A percentile compares a stretch with the other conserved stretches of the same genome.
These are phyloP conservation scores for Metrosideros polymorpha DNA, from an alignment of 441 rosid genomes.

Conservation along the genomic window DNA sequence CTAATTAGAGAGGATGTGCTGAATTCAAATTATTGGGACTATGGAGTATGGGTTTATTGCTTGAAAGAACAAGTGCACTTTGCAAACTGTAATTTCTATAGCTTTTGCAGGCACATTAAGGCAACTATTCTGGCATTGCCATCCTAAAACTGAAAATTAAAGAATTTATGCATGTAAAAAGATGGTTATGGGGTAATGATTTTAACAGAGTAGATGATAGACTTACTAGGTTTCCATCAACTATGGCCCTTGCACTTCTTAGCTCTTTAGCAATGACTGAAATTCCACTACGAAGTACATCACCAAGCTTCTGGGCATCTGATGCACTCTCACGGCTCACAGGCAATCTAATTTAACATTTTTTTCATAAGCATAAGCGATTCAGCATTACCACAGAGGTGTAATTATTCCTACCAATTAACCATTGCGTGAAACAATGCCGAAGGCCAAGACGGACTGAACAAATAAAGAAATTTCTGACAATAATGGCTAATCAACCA, in stretches of 20 bases:
- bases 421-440: neutral
- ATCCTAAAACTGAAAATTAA: neutral
- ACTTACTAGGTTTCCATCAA: slow-evolving; percentile 79
- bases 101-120: neutral
- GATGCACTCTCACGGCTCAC: slow-evolving; percentile 31
- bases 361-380: neutral
- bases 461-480: neutral
- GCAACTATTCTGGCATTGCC: neutral
- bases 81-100: neutral
- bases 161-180: neutral
- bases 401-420: neutral
- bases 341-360: slow-evolving; percentile 35
- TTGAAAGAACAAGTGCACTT: neutral
- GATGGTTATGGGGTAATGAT: neutral
- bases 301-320: slow-evolving; percentile 27
- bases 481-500: neutral
- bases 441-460: neutral
- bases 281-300: slow-evolving; percentile 56
- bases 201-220: neutral
- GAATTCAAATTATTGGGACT: neutral
- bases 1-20: neutral
- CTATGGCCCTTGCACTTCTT: slow-evolving; percentile 54
- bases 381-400: neutral
- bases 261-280: slow-evolving; percentile 52
- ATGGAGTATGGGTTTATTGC: neutral